phyloP scores from a whole-genome alignment of 805 yeast genomes.

The Candida manassasensis region DNA sequence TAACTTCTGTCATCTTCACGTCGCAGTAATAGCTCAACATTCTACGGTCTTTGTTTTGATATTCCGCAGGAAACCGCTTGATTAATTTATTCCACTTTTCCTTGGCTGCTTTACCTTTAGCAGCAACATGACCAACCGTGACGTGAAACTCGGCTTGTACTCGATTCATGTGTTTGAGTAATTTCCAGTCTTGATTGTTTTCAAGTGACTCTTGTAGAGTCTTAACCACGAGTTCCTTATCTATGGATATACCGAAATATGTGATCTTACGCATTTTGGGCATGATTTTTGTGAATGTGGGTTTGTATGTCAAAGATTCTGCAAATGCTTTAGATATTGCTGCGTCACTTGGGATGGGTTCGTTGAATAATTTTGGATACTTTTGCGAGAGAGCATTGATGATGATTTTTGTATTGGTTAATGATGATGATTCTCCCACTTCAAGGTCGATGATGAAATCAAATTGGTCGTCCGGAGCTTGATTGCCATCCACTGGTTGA shows the following conservation, averaged over 20 bases:
- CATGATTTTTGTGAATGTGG: constrained; percentile 41
- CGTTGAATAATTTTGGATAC: constrained; percentile 39
- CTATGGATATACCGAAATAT: constrained; percentile 9
- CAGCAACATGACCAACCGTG: constrained; percentile 51
- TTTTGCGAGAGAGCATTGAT: constrained; percentile 27
- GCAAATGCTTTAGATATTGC: constrained; percentile 45
- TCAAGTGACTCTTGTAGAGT: constrained; percentile 7
- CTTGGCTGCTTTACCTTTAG: constrained; percentile 13
- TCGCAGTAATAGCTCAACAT: constrained; percentile 23
- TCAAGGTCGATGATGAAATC: constrained; percentile 60
- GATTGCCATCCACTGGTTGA: constrained; percentile 47
- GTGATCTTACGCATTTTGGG: constrained; percentile 6
- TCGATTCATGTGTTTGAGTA: constrained; percentile 25
- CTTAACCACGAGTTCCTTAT: constrained; percentile 12
- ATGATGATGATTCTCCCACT: constrained; percentile 36
- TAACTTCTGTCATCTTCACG: constrained; percentile 39
- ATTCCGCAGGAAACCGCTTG: constrained; percentile 9
- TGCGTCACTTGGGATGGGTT: constrained; percentile 39
- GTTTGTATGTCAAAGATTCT: constrained; percentile 50
- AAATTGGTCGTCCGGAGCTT: constrained; percentile 61
- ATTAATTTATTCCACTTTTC: constrained; percentile 17
- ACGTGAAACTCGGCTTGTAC: constrained; percentile 60
- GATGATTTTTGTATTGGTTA: constrained; percentile 44
- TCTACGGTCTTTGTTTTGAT: constrained; percentile 9
- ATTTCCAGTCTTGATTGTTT: constrained; percentile 15